Evolutionary conservation across 345 rosid species (phyloP), one percentile per base, ranked within the genome.

Genomic region (Camelina sativa): DNA sequence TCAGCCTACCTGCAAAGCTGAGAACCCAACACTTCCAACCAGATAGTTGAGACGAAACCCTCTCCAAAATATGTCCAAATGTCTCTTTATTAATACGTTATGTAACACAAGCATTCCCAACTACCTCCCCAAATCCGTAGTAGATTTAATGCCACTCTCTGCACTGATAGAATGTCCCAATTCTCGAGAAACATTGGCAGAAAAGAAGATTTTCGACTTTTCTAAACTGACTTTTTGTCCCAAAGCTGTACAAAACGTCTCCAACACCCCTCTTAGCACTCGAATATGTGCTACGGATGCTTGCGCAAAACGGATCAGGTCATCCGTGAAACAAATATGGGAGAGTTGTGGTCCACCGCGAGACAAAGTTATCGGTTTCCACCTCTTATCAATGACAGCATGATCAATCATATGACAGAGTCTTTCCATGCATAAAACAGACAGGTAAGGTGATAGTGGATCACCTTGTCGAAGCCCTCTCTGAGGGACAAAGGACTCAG

Each of bases 171-270:
- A 4, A 4, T 8, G 11, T 4, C 3, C 15, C 6, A 4, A 4
- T 0, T 43, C 16, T 0, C 16, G 0, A 0, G 47, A 43, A 0
- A 44, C 17, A 15, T 44, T 44, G 0, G 1, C 3, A 0, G 17
- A 44, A 3, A 44, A 44, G 6, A 44, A 44, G 0, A 44, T 44
- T 0, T 44, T 44, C 0, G 48, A 44, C 3, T 44, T 44, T 5
- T 44, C 48, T 0, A 44, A 16, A 1, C 48, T 44, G 0, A 44
- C 8, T 2, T 44, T 44, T 4, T 44, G 48, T 1, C 17, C 48
- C 4, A 8, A 44, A 0, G 48, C 17, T 11, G 0, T 9, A 15
- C 48, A 44, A 5, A 44, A 44, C 2, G 0, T 5, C 5, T 44
- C 48, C 48, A 44, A 5, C 6, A 25, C 28, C 28, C 28, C 28